Evolutionary conservation across 139 green algal genomes (phyloP), one percentile per base, ranked within the genome.

Genomic region (Chlamydomonas sphaeroides): DNA sequence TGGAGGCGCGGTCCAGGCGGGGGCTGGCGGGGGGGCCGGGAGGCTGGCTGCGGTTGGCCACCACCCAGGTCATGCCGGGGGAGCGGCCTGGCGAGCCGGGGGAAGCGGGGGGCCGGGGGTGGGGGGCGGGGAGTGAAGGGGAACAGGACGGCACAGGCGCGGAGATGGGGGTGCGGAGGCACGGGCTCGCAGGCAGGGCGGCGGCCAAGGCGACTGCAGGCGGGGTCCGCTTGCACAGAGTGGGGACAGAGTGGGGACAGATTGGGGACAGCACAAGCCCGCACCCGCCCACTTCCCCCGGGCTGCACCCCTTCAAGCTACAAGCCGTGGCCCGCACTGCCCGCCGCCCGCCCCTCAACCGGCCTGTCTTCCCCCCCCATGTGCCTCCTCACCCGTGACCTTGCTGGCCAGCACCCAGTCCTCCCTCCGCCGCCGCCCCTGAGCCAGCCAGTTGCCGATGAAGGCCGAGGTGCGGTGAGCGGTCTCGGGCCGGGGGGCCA

Each of bases 391-490:
- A 80, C 73, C 73, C 39, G 73, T 48, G 17, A 93, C 92, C 73
- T 97, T 97, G 75, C 90, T 94, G 21, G 94, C 94, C 11, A 97
- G 41, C 28, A 95, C 53, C 2, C 92, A 68, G 28, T 91, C 42
- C 28, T 72, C 36, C 11, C 79, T 39, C 39, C 38, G 39, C 41
- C 53, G 35, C 14, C 39, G 49, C 57, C 70, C 86, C 35, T 28
- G 57, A n/a, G n/a, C n/a, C 7, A 96, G 65, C 91, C 93, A 96
- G 28, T 65, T 84, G n/a, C 93, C 94, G 69, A 97, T 89, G 83
- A 89, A 91, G 68, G 90, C 73, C 57, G 94, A 92, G 26, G 91
- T 94, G 45, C 63, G 63, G 39, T 92, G 87, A 78, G 69, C 78
- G 28, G 83, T 94, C 42, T 89, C 80, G 49, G 56, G 51, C 35